A percentile compares a stretch with the other conserved stretches of the same genome.
phyloP scores from a whole-genome alignment of 345 rosid species.

The Eucalyptus marginata region DNA sequence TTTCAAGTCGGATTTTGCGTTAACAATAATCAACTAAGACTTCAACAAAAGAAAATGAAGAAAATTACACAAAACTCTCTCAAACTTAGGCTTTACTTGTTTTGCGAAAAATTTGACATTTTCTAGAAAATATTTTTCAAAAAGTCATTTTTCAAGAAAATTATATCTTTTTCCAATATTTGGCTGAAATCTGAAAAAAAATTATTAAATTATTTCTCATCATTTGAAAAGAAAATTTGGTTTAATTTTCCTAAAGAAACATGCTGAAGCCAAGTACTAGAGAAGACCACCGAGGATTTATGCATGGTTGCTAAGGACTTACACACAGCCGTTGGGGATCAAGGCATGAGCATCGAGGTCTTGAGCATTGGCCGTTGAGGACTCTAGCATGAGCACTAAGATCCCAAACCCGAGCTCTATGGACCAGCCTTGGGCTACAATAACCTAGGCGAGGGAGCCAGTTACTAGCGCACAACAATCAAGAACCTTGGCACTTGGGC shows the following conservation, averaged over 20 bases:
- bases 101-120: background rate
- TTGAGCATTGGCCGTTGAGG: background rate
- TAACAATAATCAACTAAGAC: background rate
- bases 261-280: fast-evolving
- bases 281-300: background rate
- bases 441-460: background rate
- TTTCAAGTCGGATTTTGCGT: background rate
- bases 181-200: background rate
- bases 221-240: background rate
- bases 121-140: fast-evolving
- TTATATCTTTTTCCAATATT: background rate
- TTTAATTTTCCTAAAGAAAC: background rate
- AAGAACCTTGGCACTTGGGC: fast-evolving
- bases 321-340: background rate
- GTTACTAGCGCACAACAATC: fast-evolving
- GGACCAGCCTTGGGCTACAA: background rate
- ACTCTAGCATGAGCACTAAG: background rate
- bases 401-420: background rate
- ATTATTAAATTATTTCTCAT: background rate
- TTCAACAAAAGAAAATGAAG: background rate
- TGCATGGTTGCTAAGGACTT: background rate
- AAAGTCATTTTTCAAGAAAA: background rate
- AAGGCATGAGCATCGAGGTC: background rate
- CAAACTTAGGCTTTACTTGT: background rate
- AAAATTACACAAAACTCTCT: background rate